These are phyloP conservation scores for Populus pruinosa DNA, from an alignment of 345 rosid species.

Conservation along the genomic window DNA sequence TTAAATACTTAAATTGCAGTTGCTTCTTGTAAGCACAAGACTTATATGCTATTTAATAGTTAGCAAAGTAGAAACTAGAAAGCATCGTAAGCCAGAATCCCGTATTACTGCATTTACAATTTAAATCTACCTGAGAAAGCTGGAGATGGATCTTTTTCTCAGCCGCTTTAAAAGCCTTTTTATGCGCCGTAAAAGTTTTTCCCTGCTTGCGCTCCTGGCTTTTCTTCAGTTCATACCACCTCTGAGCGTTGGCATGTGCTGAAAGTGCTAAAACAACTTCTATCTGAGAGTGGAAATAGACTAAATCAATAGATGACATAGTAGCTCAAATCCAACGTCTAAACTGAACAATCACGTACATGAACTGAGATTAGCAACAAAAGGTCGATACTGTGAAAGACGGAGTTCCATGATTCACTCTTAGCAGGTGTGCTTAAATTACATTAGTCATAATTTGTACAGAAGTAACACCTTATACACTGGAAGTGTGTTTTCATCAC, in stretches of 20 bases:
- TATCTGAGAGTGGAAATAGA: constrained; percentile 42
- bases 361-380: background rate
- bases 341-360: background rate
- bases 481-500: constrained; percentile 91
- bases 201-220: constrained; percentile 92
- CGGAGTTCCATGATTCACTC: background rate
- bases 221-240: constrained; percentile 95
- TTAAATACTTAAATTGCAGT: background rate
- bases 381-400: constrained; percentile 1
- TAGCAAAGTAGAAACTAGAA: background rate
- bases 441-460: background rate
- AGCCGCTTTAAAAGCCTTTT: constrained; percentile 94
- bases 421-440: background rate
- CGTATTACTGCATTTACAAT: background rate
- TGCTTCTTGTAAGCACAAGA: background rate
- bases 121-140: constrained; percentile 71
- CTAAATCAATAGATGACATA: background rate
- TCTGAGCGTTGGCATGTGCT: constrained; percentile 91
- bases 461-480: constrained; percentile 70
- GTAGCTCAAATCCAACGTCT: background rate
- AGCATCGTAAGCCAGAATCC: background rate
- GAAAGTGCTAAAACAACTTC: constrained; percentile 96
- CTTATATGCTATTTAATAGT: background rate
- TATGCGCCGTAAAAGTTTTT: constrained; percentile 89
- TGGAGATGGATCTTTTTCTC: constrained; percentile 90